These are phyloP conservation scores for Colletotrichum lini DNA, from an alignment of 2,329 filamentous ascomycete species.

Conservation along the genomic window DNA sequence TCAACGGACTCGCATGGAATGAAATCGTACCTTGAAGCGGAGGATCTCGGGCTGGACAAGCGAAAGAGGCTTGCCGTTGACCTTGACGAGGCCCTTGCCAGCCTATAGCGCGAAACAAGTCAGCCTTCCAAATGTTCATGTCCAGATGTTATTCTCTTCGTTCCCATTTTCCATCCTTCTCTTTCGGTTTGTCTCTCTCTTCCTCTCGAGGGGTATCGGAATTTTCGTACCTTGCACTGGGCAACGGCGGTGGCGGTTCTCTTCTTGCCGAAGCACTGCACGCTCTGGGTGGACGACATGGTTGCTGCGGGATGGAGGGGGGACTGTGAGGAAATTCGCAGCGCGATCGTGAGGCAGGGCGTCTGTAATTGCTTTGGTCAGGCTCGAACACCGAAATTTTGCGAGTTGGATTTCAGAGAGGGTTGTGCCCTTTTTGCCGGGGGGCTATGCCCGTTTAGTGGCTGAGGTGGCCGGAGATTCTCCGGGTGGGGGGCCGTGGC, in stretches of 20 bases:
- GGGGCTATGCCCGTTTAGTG: constrained; percentile 24
- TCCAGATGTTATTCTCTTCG: constrained; percentile 15
- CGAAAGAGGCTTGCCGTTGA: constrained; percentile 96
- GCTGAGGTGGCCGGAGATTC: constrained; percentile 23
- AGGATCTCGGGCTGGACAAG: constrained; percentile 97
- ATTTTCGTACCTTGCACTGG: constrained; percentile 70
- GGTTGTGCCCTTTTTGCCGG: constrained; percentile 34
- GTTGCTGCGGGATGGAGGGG: constrained; percentile 59
- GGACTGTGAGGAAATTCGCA: constrained; percentile 40
- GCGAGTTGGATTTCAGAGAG: constrained; percentile 34
- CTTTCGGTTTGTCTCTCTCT: constrained; percentile 9
- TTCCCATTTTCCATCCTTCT: constrained; percentile 18
- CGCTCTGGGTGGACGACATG: constrained; percentile 85
- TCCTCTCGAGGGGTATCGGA: constrained; percentile 6
- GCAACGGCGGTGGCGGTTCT: constrained; percentile 91
- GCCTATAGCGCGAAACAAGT: constrained; percentile 52
- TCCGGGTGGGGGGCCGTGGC: constrained; percentile 2
- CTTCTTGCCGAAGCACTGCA: constrained; percentile 99
- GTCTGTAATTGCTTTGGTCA: constrained; percentile 3
- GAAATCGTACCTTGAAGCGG: constrained; percentile 87
- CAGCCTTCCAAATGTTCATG: constrained; percentile 46
- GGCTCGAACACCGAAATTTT: constrained; percentile 28
- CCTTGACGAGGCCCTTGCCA: constrained; percentile 88
- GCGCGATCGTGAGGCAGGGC: constrained; percentile 32
- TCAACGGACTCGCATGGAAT: constrained; percentile 19